Base-by-base conservation (phyloP, 306 rosid species). In the Cicer chorassanicum region DNA sequence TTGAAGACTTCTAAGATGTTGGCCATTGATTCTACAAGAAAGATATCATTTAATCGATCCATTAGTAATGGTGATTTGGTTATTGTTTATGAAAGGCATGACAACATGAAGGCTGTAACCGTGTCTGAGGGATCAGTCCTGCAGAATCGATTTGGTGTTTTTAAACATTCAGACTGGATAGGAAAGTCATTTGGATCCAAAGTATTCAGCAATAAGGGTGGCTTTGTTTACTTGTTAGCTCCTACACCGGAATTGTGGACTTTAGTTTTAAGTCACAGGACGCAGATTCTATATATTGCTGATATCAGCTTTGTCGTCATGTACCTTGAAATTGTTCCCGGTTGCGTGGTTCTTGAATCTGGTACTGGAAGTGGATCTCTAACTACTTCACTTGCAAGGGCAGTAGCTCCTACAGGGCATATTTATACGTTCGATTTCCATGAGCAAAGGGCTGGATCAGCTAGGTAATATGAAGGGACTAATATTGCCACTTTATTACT, bases 291-390 rank as follows among this genome's bases (percentile, higher is more conserved):
- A 4, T 92, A 92, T 64, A 85, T 92, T 75, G 96, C 97, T 0
- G 97, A 92, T 68, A 88, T 92, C 39, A 92, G 97, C 82, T 87
- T 92, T 68, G 87, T 92, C 38, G 78, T 89, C 29, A 85, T 86
- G 91, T 92, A 77, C 68, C 78, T 92, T 83, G 98, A 92, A 64
- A 55, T 87, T 62, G 88, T 92, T 78, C 92, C 96, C 6, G 98
- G 98, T 11, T 90, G 92, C 70, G 45, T 92, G 74, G 93, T 92
- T 87, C 89, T 92, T 29, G 98, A 92, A 82, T 88, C 96, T 7
- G 98, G 98, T 75, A 92, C 96, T 8, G 93, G 93, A 72, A 92
- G 96, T 85, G 97, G 97, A 64, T 92, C 97, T 50, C 83, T 92
- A 50, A 84, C 97, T 18, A 92, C 96, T 1, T 88, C 98, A 9